These are phyloP conservation scores for Leccinum variicolor DNA, from an alignment of 768 basidiomycete genomes.

Conservation along the genomic window DNA sequence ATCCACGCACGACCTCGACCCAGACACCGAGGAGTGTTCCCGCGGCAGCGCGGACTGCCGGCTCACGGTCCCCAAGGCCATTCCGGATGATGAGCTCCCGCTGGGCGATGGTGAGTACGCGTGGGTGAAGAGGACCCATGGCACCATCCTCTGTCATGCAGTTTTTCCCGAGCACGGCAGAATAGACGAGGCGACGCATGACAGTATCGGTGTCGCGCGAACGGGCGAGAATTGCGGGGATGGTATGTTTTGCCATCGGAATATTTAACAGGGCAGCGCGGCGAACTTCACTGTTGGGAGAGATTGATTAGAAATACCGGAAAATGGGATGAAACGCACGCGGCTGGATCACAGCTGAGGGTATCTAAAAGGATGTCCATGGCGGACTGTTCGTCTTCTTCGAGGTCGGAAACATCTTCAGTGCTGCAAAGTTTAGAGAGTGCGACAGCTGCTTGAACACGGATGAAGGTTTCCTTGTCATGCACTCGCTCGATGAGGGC, in stretches of 20 bases:
- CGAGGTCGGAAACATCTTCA: conserved; percentile 59
- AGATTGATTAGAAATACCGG: background rate
- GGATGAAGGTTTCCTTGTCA: conserved; percentile 77
- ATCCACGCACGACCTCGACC: conserved; percentile 56
- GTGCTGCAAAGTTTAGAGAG: conserved; percentile 72
- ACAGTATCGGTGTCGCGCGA: conserved; percentile 76
- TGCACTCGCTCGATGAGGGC: conserved; percentile 66
- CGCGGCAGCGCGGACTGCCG: conserved; percentile 66
- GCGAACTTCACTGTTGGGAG: conserved; percentile 72
- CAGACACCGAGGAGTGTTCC: conserved; percentile 69
- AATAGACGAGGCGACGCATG: conserved; percentile 73
- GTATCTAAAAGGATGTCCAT: conserved; percentile 64
- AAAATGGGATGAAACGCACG: conserved; percentile 47
- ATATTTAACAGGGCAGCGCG: conserved; percentile 73
- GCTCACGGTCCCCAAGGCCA: conserved; percentile 86
- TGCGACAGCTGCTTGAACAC: conserved; percentile 77
- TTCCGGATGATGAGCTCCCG: conserved; percentile 75
- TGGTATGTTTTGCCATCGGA: conserved; percentile 48
- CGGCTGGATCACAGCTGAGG: conserved; percentile 67
- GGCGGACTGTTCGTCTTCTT: conserved; percentile 43
- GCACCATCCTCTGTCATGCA: conserved; percentile 32
- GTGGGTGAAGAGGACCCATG: conserved; percentile 61
- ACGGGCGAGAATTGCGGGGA: conserved; percentile 68
- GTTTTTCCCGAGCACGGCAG: conserved; percentile 48
- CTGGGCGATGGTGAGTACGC: conserved; percentile 63